Conservation (phyloP, 2,329 filamentous ascomycete species). For the Lachnum nothofagi region DNA sequence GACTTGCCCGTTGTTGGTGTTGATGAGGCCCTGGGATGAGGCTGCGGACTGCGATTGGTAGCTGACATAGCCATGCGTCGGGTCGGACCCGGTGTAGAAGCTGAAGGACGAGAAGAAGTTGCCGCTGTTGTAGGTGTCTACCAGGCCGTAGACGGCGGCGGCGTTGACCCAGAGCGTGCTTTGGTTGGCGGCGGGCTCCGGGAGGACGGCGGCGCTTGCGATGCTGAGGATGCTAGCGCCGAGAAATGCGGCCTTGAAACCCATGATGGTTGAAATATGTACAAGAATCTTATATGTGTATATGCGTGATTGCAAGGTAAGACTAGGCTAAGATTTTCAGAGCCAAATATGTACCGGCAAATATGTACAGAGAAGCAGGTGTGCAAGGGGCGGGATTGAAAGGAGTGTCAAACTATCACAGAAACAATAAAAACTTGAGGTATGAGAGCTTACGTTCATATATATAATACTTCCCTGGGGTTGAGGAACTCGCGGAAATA, state of each 20-base stretch:
- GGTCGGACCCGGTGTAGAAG: conserved; percentile 51
- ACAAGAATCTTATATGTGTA: too few relatives aligned
- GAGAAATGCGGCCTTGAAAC: conserved; percentile 3
- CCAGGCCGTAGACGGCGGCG: conserved; percentile 16
- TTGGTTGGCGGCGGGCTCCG: conserved; percentile 8
- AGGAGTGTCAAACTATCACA: neutral
- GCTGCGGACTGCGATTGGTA: conserved; percentile 53
- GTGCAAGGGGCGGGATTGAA: neutral
- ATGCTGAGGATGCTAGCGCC: conserved; percentile 10
- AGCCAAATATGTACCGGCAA: neutral
- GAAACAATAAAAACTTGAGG: too few relatives aligned
- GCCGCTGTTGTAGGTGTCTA: conserved; percentile 40
- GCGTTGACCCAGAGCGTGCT: conserved; percentile 1
- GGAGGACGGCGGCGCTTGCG: conserved; percentile 5
- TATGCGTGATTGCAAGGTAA: too few relatives aligned
- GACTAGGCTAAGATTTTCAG: too few relatives aligned
- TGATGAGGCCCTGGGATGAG: conserved; percentile 51
- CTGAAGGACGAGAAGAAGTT: conserved; percentile 45
- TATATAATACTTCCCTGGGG: too few relatives aligned
- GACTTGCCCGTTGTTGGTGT: conserved; percentile 49
- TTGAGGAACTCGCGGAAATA: too few relatives aligned
- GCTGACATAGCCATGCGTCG: conserved; percentile 62
- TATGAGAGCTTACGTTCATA: too few relatives aligned
- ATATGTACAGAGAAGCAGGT: conserved; percentile 5
- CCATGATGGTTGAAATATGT: conserved; percentile 5